Evolutionary conservation across 148 eudicot genomes (phyloP), one percentile per base, ranked within the genome.

Genomic region (Gaultheria prostrata): DNA sequence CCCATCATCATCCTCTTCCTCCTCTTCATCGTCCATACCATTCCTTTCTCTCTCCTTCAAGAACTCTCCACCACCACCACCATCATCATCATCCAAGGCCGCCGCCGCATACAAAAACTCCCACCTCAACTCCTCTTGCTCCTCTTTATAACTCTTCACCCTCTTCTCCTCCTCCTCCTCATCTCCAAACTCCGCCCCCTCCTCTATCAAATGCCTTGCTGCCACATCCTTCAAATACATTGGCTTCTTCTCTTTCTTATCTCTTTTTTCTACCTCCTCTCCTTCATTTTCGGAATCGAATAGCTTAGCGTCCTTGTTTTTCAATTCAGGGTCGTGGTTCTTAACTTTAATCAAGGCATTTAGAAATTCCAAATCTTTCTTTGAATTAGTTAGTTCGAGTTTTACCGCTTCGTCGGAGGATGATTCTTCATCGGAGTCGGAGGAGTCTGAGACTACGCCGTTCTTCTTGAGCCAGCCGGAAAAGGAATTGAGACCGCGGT

Each of bases 291-390:
- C 89, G 8, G 90, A 86, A 3, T 86, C 85, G 14, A 97, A 97
- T 67, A 97, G 82, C 12, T 48, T 0, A 10, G 2, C 13, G 10
- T 48, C 51, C 51, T 48, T 1, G 51, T 48, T 48, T 71, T 80
- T 87, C 83, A 97, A 79, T 76, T 80, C 80, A 0, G 99, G 99
- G 83, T 95, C 98, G 30, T 90, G 86, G 13, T 91, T 95, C 84
- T 83, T 89, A 9, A 93, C 88, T 86, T 87, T 93, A 80, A 91
- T 77, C 70, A 97, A 72, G 0, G 91, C 98, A 67, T 90, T 87
- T 0, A 94, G 83, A 13, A 94, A 90, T 28, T 89, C 61, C 33
- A 87, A 56, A 76, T 92, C 91, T 2, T 85, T 81, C 85, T 85
- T 86, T 21, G 86, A 83, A 49, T 85, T 74, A 26, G 82, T 77